Percentiles rank a stretch among this genome's conserved stretches.
Evolutionary conservation across 2,329 filamentous ascomycete genomes (phyloP).

Genomic region (Chaetomium sp.): DNA sequence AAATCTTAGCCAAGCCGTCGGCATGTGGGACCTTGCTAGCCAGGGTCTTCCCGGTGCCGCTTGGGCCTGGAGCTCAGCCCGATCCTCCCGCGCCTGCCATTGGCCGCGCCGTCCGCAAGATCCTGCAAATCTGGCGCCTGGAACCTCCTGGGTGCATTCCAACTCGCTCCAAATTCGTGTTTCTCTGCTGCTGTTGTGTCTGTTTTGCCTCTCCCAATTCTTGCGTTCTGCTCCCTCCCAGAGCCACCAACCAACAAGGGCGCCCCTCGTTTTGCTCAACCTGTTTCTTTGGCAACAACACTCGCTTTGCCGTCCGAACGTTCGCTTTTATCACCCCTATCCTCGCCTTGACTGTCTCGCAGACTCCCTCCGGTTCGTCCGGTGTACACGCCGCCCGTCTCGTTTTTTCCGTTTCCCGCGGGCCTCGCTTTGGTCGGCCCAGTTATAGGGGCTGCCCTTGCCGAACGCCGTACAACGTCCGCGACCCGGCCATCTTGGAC

Average conservation of each 20-base stretch:
- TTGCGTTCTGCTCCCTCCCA: background rate
- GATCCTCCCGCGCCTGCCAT: conserved; percentile 10
- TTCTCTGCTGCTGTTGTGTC: no score
- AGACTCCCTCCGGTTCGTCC: conserved; percentile 2
- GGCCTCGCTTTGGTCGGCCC: conserved; percentile 19
- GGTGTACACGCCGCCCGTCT: conserved; percentile 1
- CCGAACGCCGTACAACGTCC: conserved; percentile 18
- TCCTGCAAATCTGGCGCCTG: conserved; percentile 14
- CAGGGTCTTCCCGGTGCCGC: conserved; percentile 11
- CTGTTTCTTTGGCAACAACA: conserved; percentile 23
- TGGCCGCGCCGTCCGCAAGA: conserved; percentile 13
- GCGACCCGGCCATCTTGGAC: conserved; percentile 8
- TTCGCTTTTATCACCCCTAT: conserved; percentile 12
- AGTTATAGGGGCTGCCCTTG: conserved; percentile 20
- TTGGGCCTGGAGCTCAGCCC: conserved; percentile 12
- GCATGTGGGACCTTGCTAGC: no score
- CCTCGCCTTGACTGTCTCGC: background rate
- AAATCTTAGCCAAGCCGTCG: no score
- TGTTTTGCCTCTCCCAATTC: conserved; percentile 5
- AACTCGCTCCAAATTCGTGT: conserved; percentile 13
- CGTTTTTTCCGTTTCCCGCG: conserved; percentile 14
- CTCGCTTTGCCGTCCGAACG: conserved; percentile 16
- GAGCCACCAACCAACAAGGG: background rate
- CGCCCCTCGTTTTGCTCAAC: conserved; percentile 7
- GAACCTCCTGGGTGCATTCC: conserved; percentile 16